Conservation (phyloP, 495 filamentous ascomycete species). For the Penicillium antarcticum region DNA sequence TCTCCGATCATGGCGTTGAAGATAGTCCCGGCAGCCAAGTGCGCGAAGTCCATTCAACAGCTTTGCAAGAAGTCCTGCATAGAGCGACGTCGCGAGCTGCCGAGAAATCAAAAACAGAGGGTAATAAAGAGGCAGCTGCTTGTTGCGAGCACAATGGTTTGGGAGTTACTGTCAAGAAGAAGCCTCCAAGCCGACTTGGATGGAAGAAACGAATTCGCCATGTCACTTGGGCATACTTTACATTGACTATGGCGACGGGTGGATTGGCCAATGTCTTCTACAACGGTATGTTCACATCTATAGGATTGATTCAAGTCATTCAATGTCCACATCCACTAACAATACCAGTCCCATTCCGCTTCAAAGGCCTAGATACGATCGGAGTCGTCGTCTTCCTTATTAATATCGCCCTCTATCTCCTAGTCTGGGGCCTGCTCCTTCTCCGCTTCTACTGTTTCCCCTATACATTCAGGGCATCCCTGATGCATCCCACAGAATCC, state of each 20-base stretch:
- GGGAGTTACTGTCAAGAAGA: background rate
- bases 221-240: slow-evolving; percentile 69
- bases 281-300: slow-evolving; percentile 43
- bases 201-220: slow-evolving; percentile 50
- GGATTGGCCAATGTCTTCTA: slow-evolving; percentile 78
- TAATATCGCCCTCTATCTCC: slow-evolving; percentile 68
- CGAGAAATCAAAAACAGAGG: background rate
- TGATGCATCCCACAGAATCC: slow-evolving; percentile 75
- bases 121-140: background rate
- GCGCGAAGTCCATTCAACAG: slow-evolving; percentile 32
- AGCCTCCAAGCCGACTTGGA: slow-evolving; percentile 22
- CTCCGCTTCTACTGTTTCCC: slow-evolving; percentile 69
- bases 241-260: slow-evolving; percentile 78
- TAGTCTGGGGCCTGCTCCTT: slow-evolving; percentile 64
- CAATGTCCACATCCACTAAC: slow-evolving; percentile 2
- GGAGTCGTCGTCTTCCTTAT: slow-evolving; percentile 73
- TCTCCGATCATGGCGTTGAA: slow-evolving; percentile 12
- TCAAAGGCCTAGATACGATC: slow-evolving; percentile 65
- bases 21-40: slow-evolving; percentile 12
- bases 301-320: background rate
- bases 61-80: slow-evolving; percentile 27
- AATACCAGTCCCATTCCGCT: slow-evolving; percentile 61
- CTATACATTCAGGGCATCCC: slow-evolving; percentile 67
- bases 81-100: slow-evolving; percentile 18
- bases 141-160: slow-evolving; percentile 11